Base-by-base conservation (phyloP, 805 yeast species). In the Kazachstania africana region DNA sequence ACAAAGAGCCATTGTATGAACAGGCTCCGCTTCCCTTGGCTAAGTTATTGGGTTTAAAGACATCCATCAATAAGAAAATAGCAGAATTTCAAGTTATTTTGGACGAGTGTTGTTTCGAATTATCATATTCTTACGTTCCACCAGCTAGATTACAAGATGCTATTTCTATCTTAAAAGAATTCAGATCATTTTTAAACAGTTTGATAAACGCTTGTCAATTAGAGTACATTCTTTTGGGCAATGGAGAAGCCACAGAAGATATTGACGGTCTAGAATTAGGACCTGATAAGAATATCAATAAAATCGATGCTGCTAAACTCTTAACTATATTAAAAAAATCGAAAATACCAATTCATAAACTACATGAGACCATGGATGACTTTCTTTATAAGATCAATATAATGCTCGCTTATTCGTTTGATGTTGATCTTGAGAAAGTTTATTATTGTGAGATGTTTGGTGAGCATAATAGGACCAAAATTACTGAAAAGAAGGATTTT, bases 121-220 rank as follows among this genome's bases (percentile, higher is more conserved):
- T 67, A 1, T 63, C 73, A 1, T 68, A 63, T 38, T 63, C 73
- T 0, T 62, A 54, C 33, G 43, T 65, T 13, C 59, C 72, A 0
- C 73, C 75, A 16, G 43, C 47, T 6, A 62, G 60, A 26, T 38
- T 67, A 19, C 54, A 58, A 26, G 51, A 57, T 4, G 38, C 59
- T 2, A n/a, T n/a, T n/a, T n/a, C n/a, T n/a, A 50, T 19, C 6
- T 13, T 65, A 13, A 48, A 55, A 8, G 41, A 46, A 12, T 42
- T 66, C 13, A 50, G 51, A 18, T 41, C 52, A 1, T 56, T 53
- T 27, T 42, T 60, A 1, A 60, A 55, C 42, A 71, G 70, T 3
- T 36, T 68, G 16, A 53, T 66, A 5, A 68, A 68, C 34, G 65
- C 72, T 0, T 66, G 70, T 29, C 72, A 68, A 35, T 43, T 66